phyloP scores from a whole-genome alignment of 2,329 filamentous ascomycete genomes.

The Phyllosticta citrichinensis region DNA sequence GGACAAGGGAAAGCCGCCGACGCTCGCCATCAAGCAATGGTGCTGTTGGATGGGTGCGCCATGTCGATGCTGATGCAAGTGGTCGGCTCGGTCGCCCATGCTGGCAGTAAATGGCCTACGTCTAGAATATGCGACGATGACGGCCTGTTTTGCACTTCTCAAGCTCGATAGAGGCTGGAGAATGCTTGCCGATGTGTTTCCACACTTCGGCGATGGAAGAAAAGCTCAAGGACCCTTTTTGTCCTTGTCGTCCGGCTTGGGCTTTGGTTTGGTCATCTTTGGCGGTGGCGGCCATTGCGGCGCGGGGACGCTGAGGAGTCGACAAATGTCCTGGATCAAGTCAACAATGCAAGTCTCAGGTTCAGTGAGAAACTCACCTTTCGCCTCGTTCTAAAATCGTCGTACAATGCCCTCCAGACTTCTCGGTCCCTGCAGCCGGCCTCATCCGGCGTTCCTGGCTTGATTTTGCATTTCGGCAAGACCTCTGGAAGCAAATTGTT shows the following conservation, averaged over 20 bases:
- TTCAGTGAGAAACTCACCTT: slow-evolving; percentile 12
- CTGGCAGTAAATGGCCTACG: no score
- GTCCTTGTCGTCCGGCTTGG: background rate
- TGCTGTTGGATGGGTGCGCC: no score
- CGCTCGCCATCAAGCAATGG: no score
- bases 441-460: slow-evolving; percentile 18
- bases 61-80: no score
- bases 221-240: background rate
- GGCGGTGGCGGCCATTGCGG: slow-evolving; percentile 23
- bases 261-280: slow-evolving; percentile 4
- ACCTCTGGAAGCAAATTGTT: slow-evolving; percentile 31
- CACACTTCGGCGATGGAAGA: background rate
- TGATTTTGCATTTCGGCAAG: slow-evolving; percentile 32
- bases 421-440: slow-evolving; percentile 28
- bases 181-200: no score
- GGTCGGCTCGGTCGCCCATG: no score
- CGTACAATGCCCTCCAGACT: slow-evolving; percentile 37
- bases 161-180: no score
- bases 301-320: slow-evolving; percentile 28
- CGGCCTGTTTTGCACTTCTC: no score
- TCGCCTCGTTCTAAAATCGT: slow-evolving; percentile 33
- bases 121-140: no score
- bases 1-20: no score
- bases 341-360: background rate
- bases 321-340: slow-evolving; percentile 24